Percentiles rank a stretch among this genome's conserved stretches.
Conservation (phyloP, 768 basidiomycete genomes). For the Leccinum boreale region DNA sequence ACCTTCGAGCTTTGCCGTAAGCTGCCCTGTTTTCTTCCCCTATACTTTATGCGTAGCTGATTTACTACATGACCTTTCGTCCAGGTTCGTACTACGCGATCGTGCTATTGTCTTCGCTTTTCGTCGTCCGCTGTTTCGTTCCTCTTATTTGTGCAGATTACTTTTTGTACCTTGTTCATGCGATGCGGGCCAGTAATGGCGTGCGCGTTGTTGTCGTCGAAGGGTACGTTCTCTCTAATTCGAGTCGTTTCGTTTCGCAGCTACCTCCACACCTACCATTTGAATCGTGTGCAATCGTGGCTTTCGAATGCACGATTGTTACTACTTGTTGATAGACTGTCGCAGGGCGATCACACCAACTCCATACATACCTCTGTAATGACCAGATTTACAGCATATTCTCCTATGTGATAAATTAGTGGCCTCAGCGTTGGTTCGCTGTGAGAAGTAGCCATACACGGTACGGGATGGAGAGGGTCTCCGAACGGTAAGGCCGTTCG, state of each 20-base stretch:
- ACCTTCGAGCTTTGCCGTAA: neutral
- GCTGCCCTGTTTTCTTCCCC: neutral
- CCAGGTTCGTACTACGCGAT: slow-evolving; percentile 2
- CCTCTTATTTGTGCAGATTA: neutral
- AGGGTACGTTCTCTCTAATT: neutral
- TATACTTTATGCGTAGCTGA: slow-evolving; percentile 23
- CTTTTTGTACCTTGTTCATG: neutral
- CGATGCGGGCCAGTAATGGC: neutral
- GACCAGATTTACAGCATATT: neutral
- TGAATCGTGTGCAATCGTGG: neutral
- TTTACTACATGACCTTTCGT: slow-evolving; percentile 8
- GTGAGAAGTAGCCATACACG: neutral
- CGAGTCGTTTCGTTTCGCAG: neutral
- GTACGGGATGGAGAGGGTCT: neutral
- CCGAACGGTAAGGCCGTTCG: neutral
- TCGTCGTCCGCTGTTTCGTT: slow-evolving; percentile 6
- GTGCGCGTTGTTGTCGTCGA: neutral
- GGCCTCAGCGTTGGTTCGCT: neutral
- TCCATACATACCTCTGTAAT: neutral
- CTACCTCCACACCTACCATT: neutral
- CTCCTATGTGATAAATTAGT: neutral
- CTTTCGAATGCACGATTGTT: neutral
- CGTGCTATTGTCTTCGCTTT: slow-evolving; percentile 9
- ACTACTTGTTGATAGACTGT: neutral
- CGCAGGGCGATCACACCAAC: neutral